Base-by-base conservation (phyloP, 176 grass and related monocot species). In the Avena insularis region DNA sequence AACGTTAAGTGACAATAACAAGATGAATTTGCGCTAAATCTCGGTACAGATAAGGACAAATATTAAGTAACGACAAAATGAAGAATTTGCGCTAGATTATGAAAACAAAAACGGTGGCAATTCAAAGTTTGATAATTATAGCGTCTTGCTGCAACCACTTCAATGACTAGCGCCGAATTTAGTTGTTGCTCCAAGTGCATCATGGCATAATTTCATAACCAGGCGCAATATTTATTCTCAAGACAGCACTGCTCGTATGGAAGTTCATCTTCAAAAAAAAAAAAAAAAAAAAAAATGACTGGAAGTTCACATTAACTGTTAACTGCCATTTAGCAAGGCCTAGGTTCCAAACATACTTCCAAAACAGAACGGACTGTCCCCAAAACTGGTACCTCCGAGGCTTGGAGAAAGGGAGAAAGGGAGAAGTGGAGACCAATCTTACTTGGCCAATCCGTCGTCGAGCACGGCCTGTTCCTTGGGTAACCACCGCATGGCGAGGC, bases 401-500 rank as follows among this genome's bases (percentile, higher is more conserved):
- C 23, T 23, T 35, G 17, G 16, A 51, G 50, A 21, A 50, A 45
- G 19, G 14, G 50, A 40, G 19, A 73, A 38, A 45, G 19, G 14
- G 50, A 40, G 19, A 73, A 38, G 61, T 67, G 53, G 35, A 15
- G 78, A 79, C 15, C 45, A 10, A 78, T 35, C 74, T 86, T 56
- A 83, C 89, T 45, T 79, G 59, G 36, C 13, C 78, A 85, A 21
- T 36, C 60, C 83, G 12, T 81, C 71, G 14, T 87, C 80, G 12
- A 90, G 80, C 15, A 55, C n/a, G 74, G 56, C 35, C 48, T 90
- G 89, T 54, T 90, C 89, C 79, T 90, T 80, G 2, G 80, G 55
- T 12, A 74, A 87, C 89, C 89, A 90, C 45, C 33, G 79, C 54
- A 83, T 75, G 62, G 79, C 53, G 15, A 90, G 80, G 36, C 89